Evolutionary conservation across 345 rosid species (phyloP).

Genomic region (Populus ilicifolia): DNA sequence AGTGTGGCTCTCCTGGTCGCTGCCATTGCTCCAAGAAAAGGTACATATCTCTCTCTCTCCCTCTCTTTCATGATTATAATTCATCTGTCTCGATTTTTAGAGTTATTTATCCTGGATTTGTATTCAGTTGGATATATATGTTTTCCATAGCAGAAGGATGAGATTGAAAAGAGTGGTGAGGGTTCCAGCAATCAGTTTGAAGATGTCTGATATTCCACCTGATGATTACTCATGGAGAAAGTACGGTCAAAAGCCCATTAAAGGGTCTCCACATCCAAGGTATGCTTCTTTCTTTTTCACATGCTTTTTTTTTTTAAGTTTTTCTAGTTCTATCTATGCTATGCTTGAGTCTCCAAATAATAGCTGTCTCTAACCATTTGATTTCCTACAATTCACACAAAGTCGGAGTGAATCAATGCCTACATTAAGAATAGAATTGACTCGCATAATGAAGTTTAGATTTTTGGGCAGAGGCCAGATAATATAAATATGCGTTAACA

Average conservation of each 20-base stretch:
- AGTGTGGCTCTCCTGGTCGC: slow-evolving; percentile 56
- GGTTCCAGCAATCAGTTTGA: slow-evolving; percentile 31
- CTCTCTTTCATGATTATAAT: neutral
- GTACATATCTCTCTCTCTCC: neutral
- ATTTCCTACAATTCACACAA: neutral
- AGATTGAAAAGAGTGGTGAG: slow-evolving; percentile 27
- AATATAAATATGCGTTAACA: neutral
- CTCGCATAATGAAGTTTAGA: neutral
- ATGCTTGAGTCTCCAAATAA: neutral
- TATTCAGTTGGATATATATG: neutral
- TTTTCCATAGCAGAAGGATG: slow-evolving; percentile 14
- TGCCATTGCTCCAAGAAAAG: slow-evolving; percentile 98
- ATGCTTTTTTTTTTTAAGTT: neutral
- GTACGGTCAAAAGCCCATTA: slow-evolving; percentile 30
- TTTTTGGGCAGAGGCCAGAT: neutral
- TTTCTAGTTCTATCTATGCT: neutral
- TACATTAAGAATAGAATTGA: neutral
- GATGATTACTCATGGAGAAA: slow-evolving; percentile 35
- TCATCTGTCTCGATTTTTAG: neutral
- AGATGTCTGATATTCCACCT: slow-evolving; percentile 31
- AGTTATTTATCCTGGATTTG: neutral
- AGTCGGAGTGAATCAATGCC: neutral
- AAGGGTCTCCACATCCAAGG: slow-evolving; percentile 36
- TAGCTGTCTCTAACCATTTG: neutral
- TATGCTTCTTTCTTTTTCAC: neutral